These are phyloP conservation scores for Bauhinia variegata DNA, from an alignment of 306 rosid species.

Conservation along the genomic window DNA sequence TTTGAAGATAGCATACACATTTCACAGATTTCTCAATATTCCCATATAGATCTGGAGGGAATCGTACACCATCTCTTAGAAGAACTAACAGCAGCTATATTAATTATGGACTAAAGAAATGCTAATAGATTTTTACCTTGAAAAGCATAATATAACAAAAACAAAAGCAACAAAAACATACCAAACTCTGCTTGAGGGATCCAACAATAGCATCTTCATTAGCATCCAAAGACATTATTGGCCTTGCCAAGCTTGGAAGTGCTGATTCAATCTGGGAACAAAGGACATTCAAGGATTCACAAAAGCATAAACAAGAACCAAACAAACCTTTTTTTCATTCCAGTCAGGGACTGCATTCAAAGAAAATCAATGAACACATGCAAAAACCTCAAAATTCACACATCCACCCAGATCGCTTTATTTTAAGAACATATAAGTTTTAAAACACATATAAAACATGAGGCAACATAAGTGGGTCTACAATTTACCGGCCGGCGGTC, in stretches of 20 bases:
- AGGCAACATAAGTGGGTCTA: slow-evolving; percentile 12
- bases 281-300: slow-evolving; percentile 24
- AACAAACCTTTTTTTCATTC: neutral
- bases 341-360: neutral
- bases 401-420: neutral
- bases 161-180: slow-evolving; percentile 41
- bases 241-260: slow-evolving; percentile 92
- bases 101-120: slow-evolving; percentile 23
- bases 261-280: slow-evolving; percentile 90
- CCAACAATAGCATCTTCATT: slow-evolving; percentile 96
- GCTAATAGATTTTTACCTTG: slow-evolving; percentile 3
- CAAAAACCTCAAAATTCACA: neutral
- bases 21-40: too few species aligned
- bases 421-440: neutral
- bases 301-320: slow-evolving; percentile 29
- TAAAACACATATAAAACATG: neutral
- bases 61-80: slow-evolving; percentile 9
- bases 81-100: slow-evolving; percentile 3
- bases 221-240: slow-evolving; percentile 97
- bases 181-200: slow-evolving; percentile 96
- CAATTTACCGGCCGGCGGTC: slow-evolving; percentile 82
- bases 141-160: slow-evolving; percentile 24
- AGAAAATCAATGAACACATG: neutral
- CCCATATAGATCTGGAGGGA: too few species aligned
- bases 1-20: slow-evolving; percentile 7